Conservation (phyloP, 257 asterid genomes). For the Paulownia fortunei region DNA sequence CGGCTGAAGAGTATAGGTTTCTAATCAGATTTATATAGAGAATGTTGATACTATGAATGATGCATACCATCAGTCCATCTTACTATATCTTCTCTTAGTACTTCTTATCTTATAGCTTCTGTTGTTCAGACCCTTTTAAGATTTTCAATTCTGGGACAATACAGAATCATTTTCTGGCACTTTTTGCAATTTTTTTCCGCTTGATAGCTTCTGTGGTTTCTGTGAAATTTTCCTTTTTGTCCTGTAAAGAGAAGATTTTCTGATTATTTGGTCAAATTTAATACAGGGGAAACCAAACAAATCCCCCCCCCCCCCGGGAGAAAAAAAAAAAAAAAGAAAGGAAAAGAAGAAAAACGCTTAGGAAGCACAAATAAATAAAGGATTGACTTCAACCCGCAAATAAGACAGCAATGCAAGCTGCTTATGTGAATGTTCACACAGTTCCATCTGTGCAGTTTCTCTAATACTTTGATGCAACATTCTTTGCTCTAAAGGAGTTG, state of each 20-base stretch:
- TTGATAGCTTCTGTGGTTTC: not conserved
- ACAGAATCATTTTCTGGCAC: not conserved
- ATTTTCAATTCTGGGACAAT: not conserved
- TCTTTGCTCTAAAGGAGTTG: not conserved
- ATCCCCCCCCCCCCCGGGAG: not conserved
- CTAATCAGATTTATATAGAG: not conserved
- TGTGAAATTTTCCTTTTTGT: not conserved
- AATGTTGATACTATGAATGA: not conserved
- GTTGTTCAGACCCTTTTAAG: not conserved
- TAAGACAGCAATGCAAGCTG: not conserved
- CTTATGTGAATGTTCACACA: not conserved
- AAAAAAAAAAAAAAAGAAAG: not conserved
- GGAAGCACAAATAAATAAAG: not conserved
- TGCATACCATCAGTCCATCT: not conserved
- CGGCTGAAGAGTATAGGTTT: constrained; percentile 2
- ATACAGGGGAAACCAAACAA: not conserved
- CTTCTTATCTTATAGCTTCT: not conserved
- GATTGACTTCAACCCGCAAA: not conserved
- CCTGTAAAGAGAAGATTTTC: not conserved
- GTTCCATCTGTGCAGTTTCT: constrained; percentile 13
- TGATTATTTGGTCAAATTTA: not conserved
- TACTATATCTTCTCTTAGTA: not conserved
- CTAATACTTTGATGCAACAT: constrained; percentile 17
- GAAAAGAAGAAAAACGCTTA: not conserved
- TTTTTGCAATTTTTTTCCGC: not conserved